Evolutionary conservation across 108 stramenopile genomes (phyloP), one percentile per base, ranked within the genome.

Genomic region (Mediolabrus comicus): DNA sequence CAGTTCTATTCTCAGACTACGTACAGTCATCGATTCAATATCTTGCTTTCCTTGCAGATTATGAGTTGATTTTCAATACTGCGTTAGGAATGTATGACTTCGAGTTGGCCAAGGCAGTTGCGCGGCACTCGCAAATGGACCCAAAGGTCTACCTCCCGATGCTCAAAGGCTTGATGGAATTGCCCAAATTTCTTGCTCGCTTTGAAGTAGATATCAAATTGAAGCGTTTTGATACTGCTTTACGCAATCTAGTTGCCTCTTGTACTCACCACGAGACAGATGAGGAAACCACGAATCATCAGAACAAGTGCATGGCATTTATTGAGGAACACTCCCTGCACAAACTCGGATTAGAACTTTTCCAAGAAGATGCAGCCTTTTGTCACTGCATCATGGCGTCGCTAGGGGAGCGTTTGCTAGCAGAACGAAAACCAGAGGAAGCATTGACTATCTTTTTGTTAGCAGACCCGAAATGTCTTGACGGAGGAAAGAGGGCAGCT

Each of bases 81-180:
- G 91, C 94, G 0, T 71, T 97, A 35, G 96, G 96, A 34, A 89
- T 91, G 92, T 97, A 95, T 65, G 93, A 95, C 75, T 95, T 74
- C 67, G 92, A 95, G 11, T 65, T 95, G 26, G 96, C 96, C 2
- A 78, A 91, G 75, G 91, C 90, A 43, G 90, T 95, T 29, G 96
- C 92, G 30, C 72, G 92, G 39, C 86, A 93, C 62, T 92, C 92
- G 34, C 94, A 95, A 67, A 97, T 95, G 93, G 96, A 97, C 67
- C 96, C 96, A 62, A 95, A 95, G 68, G 83, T 92, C 3, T 97
- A 95, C 59, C 71, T 97, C n/a, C 94, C 92, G 10, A 56, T 92
- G 57, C 65, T 97, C 35, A 86, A 95, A 66, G 86, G 86, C 14
- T 79, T 91, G 71, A 81, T 78, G 27, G 64, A 66, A 22, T 62